These are phyloP conservation scores for Boletus sensibilis DNA, from an alignment of 768 basidiomycete species.

Conservation along the genomic window DNA sequence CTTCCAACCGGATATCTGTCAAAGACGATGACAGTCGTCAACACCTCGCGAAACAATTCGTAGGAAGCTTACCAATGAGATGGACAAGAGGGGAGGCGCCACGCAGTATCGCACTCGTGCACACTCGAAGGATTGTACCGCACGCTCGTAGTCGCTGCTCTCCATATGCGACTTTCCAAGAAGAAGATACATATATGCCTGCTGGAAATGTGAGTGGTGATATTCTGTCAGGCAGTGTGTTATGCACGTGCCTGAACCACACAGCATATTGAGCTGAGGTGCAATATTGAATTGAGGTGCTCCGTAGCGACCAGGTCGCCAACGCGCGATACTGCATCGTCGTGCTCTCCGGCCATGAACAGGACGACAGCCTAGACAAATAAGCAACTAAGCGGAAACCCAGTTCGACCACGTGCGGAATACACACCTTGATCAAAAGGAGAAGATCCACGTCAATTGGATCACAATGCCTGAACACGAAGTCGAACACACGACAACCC, in stretches of 20 bases:
- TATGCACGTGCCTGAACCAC: neutral
- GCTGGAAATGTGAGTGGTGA: neutral
- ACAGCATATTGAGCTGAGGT: neutral
- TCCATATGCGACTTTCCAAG: neutral
- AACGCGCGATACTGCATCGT: slow-evolving; percentile 5
- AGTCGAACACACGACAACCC: no score
- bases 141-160: neutral
- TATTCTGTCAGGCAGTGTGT: neutral
- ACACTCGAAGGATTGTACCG: neutral
- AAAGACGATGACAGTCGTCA: no score
- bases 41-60: no score
- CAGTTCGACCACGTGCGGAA: no score
- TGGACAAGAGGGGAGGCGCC: neutral
- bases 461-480: no score
- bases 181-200: slow-evolving; percentile 11
- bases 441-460: no score
- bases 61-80: slow-evolving; percentile 6
- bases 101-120: no score
- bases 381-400: no score
- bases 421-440: no score
- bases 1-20: slow-evolving; percentile 4
- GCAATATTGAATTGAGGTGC: neutral
- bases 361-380: neutral
- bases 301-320: neutral
- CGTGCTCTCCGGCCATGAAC: neutral